Base-by-base conservation (phyloP, 345 rosid species). In the Combretum micranthum region DNA sequence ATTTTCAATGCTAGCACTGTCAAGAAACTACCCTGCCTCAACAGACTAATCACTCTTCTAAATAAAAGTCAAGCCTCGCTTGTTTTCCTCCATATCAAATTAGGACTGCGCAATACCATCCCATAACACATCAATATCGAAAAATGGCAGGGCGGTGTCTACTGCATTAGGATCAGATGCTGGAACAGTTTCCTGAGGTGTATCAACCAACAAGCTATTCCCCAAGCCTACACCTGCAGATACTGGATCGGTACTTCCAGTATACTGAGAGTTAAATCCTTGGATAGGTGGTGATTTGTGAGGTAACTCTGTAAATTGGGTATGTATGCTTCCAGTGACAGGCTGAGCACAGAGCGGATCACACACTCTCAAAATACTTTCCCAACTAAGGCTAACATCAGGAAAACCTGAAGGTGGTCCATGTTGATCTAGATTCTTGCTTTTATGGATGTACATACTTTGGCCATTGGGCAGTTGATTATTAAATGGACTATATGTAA, bases 71-170 rank as follows among this genome's bases (percentile, higher is more conserved):
- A 10, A 50, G 21, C 54, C 18, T 20, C 52, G 14, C 21, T 20
- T 51, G 59, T 49, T 48, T 57, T 55, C 7, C 42, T 18, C 52
- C 55, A 23, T 61, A 39, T 32, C 20, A 49, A 26, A 47, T 65
- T 72, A 75, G 12, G 55, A 69, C 17, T 45, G 71, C 4, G 71
- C 63, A 57, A 64, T 42, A 49, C 61, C 63, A 60, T 69, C 61
- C 80, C 68, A 72, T 56, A 79, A 63, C 52, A 58, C 61, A 42
- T 73, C 86, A 57, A 73, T 69, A 67, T 84, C 76, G 2, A 72
- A 73, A 0, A 47, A 73, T 8, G 53, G 52, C 69, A 69, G 57
- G 67, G 73, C 81, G 44, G 66, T 47, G 51, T 83, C 88, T 51
- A 69, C 42, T 42, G 65, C 65, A 4, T 49, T 14, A 56, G 76